Conservation (phyloP, 2,329 filamentous ascomycete genomes). For the Xylaria sp. region DNA sequence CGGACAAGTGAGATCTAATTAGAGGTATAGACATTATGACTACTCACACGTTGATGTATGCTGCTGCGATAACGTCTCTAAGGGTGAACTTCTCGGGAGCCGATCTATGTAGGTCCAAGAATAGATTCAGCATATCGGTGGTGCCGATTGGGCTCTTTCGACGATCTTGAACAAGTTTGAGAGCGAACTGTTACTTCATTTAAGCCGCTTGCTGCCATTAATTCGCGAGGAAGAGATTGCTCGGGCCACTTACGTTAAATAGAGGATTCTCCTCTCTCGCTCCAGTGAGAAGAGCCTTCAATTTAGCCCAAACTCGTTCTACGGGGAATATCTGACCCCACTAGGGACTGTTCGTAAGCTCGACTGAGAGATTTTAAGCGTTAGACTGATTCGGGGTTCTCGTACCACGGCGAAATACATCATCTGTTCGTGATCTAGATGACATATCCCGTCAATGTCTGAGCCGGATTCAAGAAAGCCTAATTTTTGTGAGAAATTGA, state of each 20-base stretch:
- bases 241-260: slow-evolving; percentile 14
- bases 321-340: slow-evolving; percentile 17
- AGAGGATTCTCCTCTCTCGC: slow-evolving; percentile 20
- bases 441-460: slow-evolving; percentile 22
- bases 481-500: slow-evolving; percentile 23
- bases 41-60: slow-evolving; percentile 27
- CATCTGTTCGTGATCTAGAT: slow-evolving; percentile 26
- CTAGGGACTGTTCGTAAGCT: background rate
- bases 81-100: slow-evolving; percentile 21
- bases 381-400: background rate
- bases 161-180: slow-evolving; percentile 20
- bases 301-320: slow-evolving; percentile 15
- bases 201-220: background rate
- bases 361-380: no score
- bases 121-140: slow-evolving; percentile 19
- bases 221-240: background rate
- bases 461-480: slow-evolving; percentile 22
- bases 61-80: slow-evolving; percentile 18
- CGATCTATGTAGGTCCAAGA: slow-evolving; percentile 15
- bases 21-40: background rate
- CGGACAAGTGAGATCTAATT: background rate
- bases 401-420: slow-evolving; percentile 24
- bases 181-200: slow-evolving; percentile 4
- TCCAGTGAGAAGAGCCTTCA: slow-evolving; percentile 9
- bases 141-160: slow-evolving; percentile 8